phyloP scores from a whole-genome alignment of 805 yeast genomes.

The Kazachstania psychrophila region DNA sequence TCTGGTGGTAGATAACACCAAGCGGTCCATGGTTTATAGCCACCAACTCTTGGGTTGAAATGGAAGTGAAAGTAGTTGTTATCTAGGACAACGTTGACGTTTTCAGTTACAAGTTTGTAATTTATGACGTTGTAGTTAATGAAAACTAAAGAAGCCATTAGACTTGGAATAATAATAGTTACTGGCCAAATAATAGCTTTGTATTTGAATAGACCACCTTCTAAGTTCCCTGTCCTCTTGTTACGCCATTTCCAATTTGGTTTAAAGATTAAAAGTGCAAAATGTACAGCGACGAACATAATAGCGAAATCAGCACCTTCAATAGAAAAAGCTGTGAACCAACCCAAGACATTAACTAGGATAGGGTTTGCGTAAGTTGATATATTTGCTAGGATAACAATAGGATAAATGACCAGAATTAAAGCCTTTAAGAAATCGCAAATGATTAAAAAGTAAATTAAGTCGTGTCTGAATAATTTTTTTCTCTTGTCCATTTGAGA shows the following conservation, averaged over 20 bases:
- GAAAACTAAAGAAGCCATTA: slow-evolving; percentile 67
- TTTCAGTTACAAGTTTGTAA: slow-evolving; percentile 7
- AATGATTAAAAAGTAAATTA: slow-evolving; percentile 56
- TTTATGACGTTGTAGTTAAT: slow-evolving; percentile 31
- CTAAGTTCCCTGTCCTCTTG: slow-evolving; percentile 35
- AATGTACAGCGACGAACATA: slow-evolving; percentile 72
- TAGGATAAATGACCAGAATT: slow-evolving; percentile 59
- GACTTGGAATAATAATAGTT: slow-evolving; percentile 51
- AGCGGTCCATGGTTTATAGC: slow-evolving; percentile 54
- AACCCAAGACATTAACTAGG: slow-evolving; percentile 63
- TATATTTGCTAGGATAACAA: slow-evolving; percentile 39
- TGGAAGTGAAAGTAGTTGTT: slow-evolving; percentile 18
- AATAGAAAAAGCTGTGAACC: slow-evolving; percentile 68
- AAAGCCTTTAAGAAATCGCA: slow-evolving; percentile 72
- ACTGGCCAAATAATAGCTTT: slow-evolving; percentile 49
- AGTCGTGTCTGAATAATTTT: slow-evolving; percentile 57
- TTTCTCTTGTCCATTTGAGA: slow-evolving; percentile 56
- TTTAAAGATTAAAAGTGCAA: slow-evolving; percentile 60
- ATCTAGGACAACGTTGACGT: slow-evolving; percentile 20
- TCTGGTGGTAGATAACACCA: slow-evolving; percentile 73
- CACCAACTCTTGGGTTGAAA: slow-evolving; percentile 30
- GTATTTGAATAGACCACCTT: slow-evolving; percentile 64
- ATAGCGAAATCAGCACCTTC: slow-evolving; percentile 86
- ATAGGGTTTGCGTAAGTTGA: slow-evolving; percentile 38
- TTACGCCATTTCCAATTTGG: slow-evolving; percentile 42